Conservation (phyloP, 164 flowering plant species). For the Brasenia schreberi region DNA sequence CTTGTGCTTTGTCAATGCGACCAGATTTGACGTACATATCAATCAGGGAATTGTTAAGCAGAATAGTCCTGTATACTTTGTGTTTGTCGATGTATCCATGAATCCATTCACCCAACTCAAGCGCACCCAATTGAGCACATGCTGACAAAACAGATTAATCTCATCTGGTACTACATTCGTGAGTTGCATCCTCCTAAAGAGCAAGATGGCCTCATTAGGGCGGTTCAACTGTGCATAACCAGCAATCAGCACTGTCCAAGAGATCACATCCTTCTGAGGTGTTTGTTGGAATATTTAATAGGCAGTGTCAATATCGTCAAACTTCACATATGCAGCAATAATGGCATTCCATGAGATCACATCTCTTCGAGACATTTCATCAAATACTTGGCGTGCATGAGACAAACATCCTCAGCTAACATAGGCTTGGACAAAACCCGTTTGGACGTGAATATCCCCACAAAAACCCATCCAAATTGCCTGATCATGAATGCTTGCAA, state of each 20-base stretch:
- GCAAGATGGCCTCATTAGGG: slow-evolving; percentile 30
- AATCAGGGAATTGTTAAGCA: slow-evolving; percentile 25
- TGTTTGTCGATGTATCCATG: slow-evolving; percentile 22
- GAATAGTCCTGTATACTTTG: slow-evolving; percentile 21
- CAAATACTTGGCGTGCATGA: slow-evolving; percentile 7
- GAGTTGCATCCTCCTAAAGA: slow-evolving; percentile 23
- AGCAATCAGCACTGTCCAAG: slow-evolving; percentile 41
- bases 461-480: slow-evolving; percentile 3
- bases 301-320: slow-evolving; percentile 18
- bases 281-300: slow-evolving; percentile 9
- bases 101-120: slow-evolving; percentile 26
- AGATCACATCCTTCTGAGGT: slow-evolving; percentile 20
- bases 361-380: slow-evolving; percentile 7
- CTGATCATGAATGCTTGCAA: slow-evolving; percentile 7
- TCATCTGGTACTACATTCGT: slow-evolving; percentile 26
- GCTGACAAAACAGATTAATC: slow-evolving; percentile 31
- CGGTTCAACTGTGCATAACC: slow-evolving; percentile 44
- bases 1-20: slow-evolving; percentile 25
- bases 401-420: slow-evolving; percentile 5
- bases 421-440: slow-evolving; percentile 5
- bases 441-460: slow-evolving; percentile 9
- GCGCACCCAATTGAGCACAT: slow-evolving; percentile 34
- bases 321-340: slow-evolving; percentile 16
- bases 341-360: slow-evolving; percentile 11
- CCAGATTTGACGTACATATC: slow-evolving; percentile 39